Conservation (phyloP, 257 asterid species). For the Eucommia ulmoides region DNA sequence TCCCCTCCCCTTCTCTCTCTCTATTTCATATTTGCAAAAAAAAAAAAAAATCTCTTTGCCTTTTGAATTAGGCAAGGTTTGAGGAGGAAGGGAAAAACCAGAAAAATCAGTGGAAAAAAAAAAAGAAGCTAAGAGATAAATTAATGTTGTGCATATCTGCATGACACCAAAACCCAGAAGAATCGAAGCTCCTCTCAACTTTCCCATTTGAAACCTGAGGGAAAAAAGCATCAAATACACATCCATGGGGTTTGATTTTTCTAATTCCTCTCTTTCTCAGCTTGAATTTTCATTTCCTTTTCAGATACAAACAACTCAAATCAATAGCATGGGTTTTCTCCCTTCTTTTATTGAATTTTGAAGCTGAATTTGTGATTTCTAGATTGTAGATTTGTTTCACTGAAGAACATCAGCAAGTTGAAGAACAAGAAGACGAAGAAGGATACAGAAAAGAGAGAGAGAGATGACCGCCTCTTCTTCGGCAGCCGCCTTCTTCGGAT, state of each 20-base stretch:
- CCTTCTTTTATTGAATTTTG: neutral
- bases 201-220: conserved; percentile 29
- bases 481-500: conserved; percentile 24
- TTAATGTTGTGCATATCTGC: conserved; percentile 17
- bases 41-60: neutral
- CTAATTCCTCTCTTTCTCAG: conserved; percentile 1
- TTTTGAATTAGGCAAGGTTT: neutral
- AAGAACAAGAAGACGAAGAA: neutral
- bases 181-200: conserved; percentile 22
- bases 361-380: conserved; percentile 2
- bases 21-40: neutral
- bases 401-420: neutral
- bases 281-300: neutral
- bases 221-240: conserved; percentile 7
- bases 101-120: neutral
- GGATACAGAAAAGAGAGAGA: neutral
- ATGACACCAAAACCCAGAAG: conserved; percentile 29
- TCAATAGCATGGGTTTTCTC: neutral
- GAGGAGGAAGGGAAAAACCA: neutral
- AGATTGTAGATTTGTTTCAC: conserved; percentile 3
- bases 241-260: conserved; percentile 10
- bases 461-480: conserved; percentile 38
- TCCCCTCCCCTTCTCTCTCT: conserved; percentile 5
- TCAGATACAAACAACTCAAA: neutral
- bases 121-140: neutral